Evolutionary conservation across 164 flowering plant species (phyloP).

Genomic region (Umbellularia californica): DNA sequence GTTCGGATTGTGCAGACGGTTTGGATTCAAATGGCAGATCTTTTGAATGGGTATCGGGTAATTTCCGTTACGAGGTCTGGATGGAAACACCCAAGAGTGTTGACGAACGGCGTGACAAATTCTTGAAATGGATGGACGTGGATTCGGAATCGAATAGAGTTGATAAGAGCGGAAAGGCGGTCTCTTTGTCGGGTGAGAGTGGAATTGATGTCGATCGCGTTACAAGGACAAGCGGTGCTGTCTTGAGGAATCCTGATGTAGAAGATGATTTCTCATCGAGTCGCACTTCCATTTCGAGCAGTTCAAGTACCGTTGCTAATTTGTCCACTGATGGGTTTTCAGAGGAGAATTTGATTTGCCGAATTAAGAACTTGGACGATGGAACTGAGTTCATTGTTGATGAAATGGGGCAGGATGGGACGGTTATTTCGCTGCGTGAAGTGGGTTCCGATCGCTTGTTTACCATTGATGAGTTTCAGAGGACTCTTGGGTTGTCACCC

Average conservation of each 20-base stretch:
- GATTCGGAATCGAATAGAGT: conserved; percentile 12
- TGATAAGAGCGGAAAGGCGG: conserved; percentile 15
- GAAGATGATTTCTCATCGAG: conserved; percentile 33
- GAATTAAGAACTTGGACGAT: conserved; percentile 39
- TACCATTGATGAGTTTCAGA: conserved; percentile 41
- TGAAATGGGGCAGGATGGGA: conserved; percentile 33
- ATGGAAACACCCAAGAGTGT: conserved; percentile 43
- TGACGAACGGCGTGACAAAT: conserved; percentile 51
- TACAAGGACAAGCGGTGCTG: conserved; percentile 37
- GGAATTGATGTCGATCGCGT: conserved; percentile 26
- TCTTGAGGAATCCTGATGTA: conserved; percentile 30
- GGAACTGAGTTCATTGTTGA: conserved; percentile 29
- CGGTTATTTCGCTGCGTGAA: conserved; percentile 27
- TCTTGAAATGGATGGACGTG: conserved; percentile 50
- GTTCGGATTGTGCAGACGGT: conserved; percentile 37
- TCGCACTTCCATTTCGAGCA: conserved; percentile 22
- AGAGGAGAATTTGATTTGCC: conserved; percentile 23
- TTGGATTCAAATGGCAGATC: conserved; percentile 7
- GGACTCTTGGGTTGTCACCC: conserved; percentile 34
- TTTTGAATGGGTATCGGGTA: conserved; percentile 3
- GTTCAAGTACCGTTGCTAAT: conserved; percentile 7
- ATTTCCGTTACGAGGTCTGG: conserved; percentile 52
- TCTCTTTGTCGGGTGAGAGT: conserved; percentile 14
- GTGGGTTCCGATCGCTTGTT: conserved; percentile 36
- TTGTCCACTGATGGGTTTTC: conserved; percentile 16